A percentile compares a stretch with the other conserved stretches of the same genome.
Conservation (phyloP, 164 flowering plant genomes). For the Vitis cinerea region DNA sequence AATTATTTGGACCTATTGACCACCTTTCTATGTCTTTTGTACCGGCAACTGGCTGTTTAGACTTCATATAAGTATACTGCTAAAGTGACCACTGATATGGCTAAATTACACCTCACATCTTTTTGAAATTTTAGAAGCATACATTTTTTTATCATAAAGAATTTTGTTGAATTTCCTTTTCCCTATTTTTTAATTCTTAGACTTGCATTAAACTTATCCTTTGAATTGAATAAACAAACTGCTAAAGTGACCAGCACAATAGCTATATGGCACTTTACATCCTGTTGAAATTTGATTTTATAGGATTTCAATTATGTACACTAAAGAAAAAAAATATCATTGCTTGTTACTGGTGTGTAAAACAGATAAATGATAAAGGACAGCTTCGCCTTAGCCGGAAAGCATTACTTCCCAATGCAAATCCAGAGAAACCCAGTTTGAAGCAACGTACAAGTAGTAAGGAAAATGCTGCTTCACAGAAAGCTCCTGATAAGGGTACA, state of each 20-base stretch:
- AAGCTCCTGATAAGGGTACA: conserved; percentile 28
- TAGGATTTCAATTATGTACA: background rate
- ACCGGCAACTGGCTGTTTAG: too few species aligned
- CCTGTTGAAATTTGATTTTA: background rate
- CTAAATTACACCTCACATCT: too few species aligned
- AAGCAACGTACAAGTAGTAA: conserved; percentile 32
- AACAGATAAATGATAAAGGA: conserved; percentile 91
- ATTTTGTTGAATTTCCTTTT: background rate
- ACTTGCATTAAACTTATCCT: background rate
- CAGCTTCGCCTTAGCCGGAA: conserved; percentile 90
- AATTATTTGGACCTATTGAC: too few species aligned
- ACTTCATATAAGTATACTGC: too few species aligned
- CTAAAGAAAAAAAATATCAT: background rate
- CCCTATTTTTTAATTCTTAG: background rate
- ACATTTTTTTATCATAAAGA: too few species aligned
- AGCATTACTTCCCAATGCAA: conserved; percentile 78
- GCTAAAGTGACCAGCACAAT: too few species aligned
- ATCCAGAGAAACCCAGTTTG: conserved; percentile 39
- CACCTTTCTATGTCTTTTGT: too few species aligned
- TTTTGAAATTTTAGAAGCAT: too few species aligned
- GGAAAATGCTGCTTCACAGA: conserved; percentile 36
- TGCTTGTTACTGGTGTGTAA: background rate
- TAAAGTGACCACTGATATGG: too few species aligned
- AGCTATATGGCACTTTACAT: background rate
- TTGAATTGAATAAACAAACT: too few species aligned